Base-by-base conservation (phyloP, 2,329 filamentous ascomycete genomes). In the Curvularia hawaiiensis region DNA sequence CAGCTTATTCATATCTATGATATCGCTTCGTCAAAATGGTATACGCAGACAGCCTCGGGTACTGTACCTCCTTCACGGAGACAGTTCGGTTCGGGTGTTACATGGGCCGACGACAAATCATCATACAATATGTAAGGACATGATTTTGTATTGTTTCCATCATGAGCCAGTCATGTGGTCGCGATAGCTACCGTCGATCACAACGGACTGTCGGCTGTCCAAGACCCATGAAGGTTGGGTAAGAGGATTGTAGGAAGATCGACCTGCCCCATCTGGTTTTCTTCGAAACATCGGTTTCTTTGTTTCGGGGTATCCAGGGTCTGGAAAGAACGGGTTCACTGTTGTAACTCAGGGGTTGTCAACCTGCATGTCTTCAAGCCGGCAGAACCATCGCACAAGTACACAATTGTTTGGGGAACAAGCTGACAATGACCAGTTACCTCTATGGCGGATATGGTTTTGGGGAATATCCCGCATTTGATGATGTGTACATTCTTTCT, bases 401-500 rank as follows among this genome's bases (percentile, higher is more conserved):
- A 31, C 16, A 26, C 18, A 4, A 20, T n/a, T 33, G 4, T 10
- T 31, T 10, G n/a, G 30, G 26, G 16, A 24, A n/a, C 18, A 39
- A 44, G 40, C 54, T 58, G 18, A 49, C 47, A 48, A 9, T 14
- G 8, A 7, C 33, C 48, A 87, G 85, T 35, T 88, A 88, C 62
- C 67, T 88, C 3, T 88, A 88, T 65, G 86, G 86, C 43, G 86
- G 86, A 16, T 77, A 79, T 24, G 80, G 80, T 8, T 79, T 84
- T 52, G 76, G 78, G 1, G 74, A 81, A 38, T 77, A 78, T 0
- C 75, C 79, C 14, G 85, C 84, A 22, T 88, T 80, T 65, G 84
- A 88, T 65, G 86, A 89, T 73, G 79, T 84, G 53, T 89, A 87
- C 65, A 83, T 88, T 53, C 78, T 89, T 20, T 82, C 82, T 8